phyloP scores from a whole-genome alignment of 2,329 filamentous ascomycete genomes.

The Hypomyces rosellus region DNA sequence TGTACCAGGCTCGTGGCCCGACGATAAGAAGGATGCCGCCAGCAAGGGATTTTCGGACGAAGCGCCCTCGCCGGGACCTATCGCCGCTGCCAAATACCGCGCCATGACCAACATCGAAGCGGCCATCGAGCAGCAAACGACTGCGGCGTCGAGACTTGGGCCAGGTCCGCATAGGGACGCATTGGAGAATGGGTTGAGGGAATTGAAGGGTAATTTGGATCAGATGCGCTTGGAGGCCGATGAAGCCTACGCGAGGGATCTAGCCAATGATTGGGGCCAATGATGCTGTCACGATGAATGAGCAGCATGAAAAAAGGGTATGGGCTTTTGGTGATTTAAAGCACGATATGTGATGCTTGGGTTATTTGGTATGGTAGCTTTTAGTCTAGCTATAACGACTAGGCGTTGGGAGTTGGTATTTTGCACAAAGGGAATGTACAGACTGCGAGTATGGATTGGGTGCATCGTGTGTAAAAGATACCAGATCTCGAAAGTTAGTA shows the following conservation, averaged over 20 bases:
- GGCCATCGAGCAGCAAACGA: slow-evolving; percentile 26
- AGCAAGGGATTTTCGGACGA: slow-evolving; percentile 2
- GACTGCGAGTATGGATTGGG: too few species aligned
- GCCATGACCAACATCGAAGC: slow-evolving; percentile 29
- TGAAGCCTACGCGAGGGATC: slow-evolving; percentile 39
- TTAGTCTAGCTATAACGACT: not conserved
- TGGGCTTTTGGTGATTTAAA: not conserved
- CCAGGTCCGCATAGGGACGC: slow-evolving; percentile 17
- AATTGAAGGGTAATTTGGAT: slow-evolving; percentile 32
- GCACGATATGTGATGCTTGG: not conserved
- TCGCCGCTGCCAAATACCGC: slow-evolving; percentile 30
- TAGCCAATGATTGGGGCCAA: slow-evolving; percentile 21
- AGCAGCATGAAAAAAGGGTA: not conserved
- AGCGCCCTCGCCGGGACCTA: slow-evolving; percentile 17
- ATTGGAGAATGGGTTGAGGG: slow-evolving; percentile 31
- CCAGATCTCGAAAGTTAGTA: too few species aligned
- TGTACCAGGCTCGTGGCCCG: slow-evolving; percentile 30
- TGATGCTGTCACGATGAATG: not conserved
- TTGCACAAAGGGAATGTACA: not conserved
- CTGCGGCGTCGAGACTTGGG: slow-evolving; percentile 19
- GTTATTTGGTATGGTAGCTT: not conserved
- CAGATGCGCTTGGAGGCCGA: slow-evolving; percentile 38
- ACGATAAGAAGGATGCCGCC: slow-evolving; percentile 19
- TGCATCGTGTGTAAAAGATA: too few species aligned
- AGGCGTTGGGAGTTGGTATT: not conserved